Evolutionary conservation across 2,329 filamentous ascomycete species (phyloP), one percentile per base, ranked within the genome.

Genomic region (Pseudocercospora eumusae): DNA sequence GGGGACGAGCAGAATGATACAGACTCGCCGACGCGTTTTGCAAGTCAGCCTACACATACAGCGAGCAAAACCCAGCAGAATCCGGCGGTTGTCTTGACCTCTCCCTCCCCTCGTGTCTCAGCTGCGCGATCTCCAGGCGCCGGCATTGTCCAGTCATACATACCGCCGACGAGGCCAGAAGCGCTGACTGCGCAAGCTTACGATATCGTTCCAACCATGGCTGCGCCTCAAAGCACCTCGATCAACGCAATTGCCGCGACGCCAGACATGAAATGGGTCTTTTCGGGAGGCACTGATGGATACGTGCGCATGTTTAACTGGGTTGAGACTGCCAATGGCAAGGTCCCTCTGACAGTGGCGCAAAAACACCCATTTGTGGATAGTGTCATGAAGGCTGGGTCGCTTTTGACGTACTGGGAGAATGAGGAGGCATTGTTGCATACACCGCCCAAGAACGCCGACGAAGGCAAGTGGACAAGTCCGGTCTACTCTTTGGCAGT

Each of bases 221-320:
- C 95, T 1, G 95, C 95, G 2, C 95, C 95, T 0, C 93, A 97
- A 75, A 90, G 92, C 65, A 99, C 95, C 2, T 97, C 92, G 57
- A 91, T 99, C 77, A 99, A 99, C 74, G 89, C 92, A 9, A 85
- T 99, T 62, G 88, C 92, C 23, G 88, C 95, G 31, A 99, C 95
- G 0, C 93, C 92, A 1, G 95, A 99, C 75, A 88, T 97, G 82
- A 86, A 92, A 59, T 98, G 92, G 84, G 93, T 96, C 75, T 93
- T 98, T 75, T 96, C 89, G 10, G 95, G 95, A 40, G 95, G 95
- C 0, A 89, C 90, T 0, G 95, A 99, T 77, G 93, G 95, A 53
- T 99, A 96, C 73, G 93, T 99, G 66, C 86, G 95, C 61, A 98
- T 97, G 76, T 98, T 96, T 78, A 96, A 99, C 75, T 96, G 95